A percentile compares a stretch with the other conserved stretches of the same genome.
phyloP scores from a whole-genome alignment of 257 asterid genomes.

The Verbena officinalis region DNA sequence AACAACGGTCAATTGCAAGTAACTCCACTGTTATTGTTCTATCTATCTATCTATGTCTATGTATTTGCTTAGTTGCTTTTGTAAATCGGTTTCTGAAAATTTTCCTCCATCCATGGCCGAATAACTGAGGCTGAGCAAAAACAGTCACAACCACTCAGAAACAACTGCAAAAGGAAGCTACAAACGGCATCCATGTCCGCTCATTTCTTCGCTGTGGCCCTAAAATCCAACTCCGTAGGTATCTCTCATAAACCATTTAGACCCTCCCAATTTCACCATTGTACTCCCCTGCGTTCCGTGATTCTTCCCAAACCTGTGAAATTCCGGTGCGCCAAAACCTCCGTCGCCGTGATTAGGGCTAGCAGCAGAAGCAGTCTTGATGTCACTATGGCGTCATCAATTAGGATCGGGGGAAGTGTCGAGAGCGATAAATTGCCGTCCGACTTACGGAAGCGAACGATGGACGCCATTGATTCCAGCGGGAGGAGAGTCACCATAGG shows the following conservation, averaged over 20 bases:
- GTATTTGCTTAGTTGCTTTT: background rate
- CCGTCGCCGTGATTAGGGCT: conserved; percentile 58
- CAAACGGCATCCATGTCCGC: conserved; percentile 75
- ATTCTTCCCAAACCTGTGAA: conserved; percentile 24
- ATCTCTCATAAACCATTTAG: conserved; percentile 41
- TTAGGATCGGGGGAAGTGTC: conserved; percentile 69
- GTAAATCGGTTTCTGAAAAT: no score
- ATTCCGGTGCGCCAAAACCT: conserved; percentile 30
- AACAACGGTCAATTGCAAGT: conserved; percentile 16
- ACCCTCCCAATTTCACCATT: conserved; percentile 35
- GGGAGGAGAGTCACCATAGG: conserved; percentile 93
- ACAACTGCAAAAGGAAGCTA: conserved; percentile 3
- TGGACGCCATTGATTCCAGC: conserved; percentile 82
- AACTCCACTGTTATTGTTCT: no score
- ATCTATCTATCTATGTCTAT: background rate
- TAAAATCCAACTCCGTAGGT: conserved; percentile 38
- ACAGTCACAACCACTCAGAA: conserved; percentile 4
- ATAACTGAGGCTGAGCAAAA: conserved; percentile 36
- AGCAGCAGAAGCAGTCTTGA: conserved; percentile 41
- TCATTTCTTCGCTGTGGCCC: conserved; percentile 44
- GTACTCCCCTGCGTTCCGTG: conserved; percentile 31
- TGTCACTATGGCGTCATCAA: conserved; percentile 40
- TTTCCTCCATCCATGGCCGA: conserved; percentile 45
- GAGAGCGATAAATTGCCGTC: conserved; percentile 92
- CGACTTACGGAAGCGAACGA: conserved; percentile 76